Percentiles rank a stretch among this genome's conserved stretches.
Evolutionary conservation across 352 stramenopile species (phyloP).

Genomic region (Pythium biforme): DNA sequence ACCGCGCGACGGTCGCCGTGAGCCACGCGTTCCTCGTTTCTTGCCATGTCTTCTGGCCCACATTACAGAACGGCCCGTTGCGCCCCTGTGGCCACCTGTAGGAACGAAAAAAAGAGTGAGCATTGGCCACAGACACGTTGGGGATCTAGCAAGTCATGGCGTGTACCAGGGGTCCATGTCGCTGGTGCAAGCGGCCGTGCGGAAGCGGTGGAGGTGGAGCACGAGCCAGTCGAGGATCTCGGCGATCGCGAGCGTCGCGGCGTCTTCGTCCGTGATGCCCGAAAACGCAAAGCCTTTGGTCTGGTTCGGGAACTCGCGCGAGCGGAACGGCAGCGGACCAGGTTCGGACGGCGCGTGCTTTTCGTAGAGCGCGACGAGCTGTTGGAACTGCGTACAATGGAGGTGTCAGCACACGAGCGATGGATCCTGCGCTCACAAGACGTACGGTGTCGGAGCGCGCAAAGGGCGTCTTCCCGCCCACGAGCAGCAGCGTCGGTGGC

Average conservation of each 20-base stretch:
- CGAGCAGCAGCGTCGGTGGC: constrained; percentile 57
- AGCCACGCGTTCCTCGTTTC: constrained; percentile 66
- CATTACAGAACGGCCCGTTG: constrained; percentile 86
- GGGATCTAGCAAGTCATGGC: not conserved
- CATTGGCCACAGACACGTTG: too few species aligned
- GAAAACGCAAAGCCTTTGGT: constrained; percentile 81
- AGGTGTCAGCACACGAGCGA: too few species aligned
- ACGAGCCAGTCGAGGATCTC: constrained; percentile 87
- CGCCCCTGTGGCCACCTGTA: constrained; percentile 79
- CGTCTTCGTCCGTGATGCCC: constrained; percentile 89
- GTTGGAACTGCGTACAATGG: constrained; percentile 53
- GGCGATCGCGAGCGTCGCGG: constrained; percentile 79
- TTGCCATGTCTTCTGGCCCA: constrained; percentile 78
- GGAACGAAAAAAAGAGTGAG: not conserved
- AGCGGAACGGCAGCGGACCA: constrained; percentile 27
- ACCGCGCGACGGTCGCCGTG: constrained; percentile 70
- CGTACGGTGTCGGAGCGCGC: constrained; percentile 61
- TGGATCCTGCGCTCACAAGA: too few species aligned
- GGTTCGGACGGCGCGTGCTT: constrained; percentile 2
- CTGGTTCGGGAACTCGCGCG: constrained; percentile 68
- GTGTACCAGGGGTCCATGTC: constrained; percentile 69
- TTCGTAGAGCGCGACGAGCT: constrained; percentile 30
- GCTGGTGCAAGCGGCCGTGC: constrained; percentile 67
- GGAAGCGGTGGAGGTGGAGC: constrained; percentile 81
- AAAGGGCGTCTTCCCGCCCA: constrained; percentile 65